Base-by-base conservation (phyloP, 768 basidiomycete species). In the Tephrocybe sp. region DNA sequence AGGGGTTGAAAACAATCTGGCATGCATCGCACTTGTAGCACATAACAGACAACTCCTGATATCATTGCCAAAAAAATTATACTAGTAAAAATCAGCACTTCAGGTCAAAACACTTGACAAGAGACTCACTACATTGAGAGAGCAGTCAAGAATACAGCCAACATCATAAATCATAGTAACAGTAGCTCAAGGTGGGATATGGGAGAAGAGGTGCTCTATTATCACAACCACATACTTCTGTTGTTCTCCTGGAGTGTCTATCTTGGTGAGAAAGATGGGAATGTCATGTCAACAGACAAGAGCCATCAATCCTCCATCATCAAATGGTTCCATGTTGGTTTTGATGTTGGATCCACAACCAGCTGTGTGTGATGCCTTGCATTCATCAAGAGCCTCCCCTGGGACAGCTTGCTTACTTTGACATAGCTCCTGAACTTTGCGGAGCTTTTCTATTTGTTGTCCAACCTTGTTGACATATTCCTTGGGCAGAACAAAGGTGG, bases 221-320 rank as follows among this genome's bases (percentile, higher is more conserved):
- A 74, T 58, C 0, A 71, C 59, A 3, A 76, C 56, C 18, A 65
- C 61, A 53, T 69, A 75, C 18, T 73, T 66, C 45, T 75, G 69
- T 52, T 72, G 58, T 50, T 75, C 67, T 4, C 74, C 69, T 5
- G 72, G 63, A 1, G 68, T 62, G 48, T 71, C 66, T 15, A 78
- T 73, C 44, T 78, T 74, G 17, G 68, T 67, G 2, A 73, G 52
- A 18, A 69, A 69, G 0, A 75, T 45, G 0, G 67, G 65, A 8
- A 71, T 66, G 36, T 73, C 66, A 33, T 75, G 73, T 0, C 64
- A 50, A 52, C 73, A 76, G 0, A 72, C 68, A 1, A 75, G 55
- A 0, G 66, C 67, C 67, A 76, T 75, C 26, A 72, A 44, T 0
- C 74, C 70, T 2, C 56, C 62, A 32, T 70, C 64, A 36, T 74